Evolutionary conservation across 202 grass and related monocot genomes (phyloP), one percentile per base, ranked within the genome.

Genomic region (Thinopyrum obtusiflorum): DNA sequence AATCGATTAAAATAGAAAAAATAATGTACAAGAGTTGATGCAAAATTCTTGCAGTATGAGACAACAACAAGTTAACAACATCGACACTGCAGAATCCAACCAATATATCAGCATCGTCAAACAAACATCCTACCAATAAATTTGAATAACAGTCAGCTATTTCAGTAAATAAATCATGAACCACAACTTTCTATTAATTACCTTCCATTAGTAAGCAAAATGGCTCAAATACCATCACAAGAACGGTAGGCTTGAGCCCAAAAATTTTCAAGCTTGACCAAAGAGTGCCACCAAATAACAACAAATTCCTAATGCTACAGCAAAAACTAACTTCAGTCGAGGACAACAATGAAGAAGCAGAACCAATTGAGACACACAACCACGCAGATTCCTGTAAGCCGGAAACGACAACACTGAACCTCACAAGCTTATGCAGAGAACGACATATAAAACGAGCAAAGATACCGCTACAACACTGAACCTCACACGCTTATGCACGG

Each of bases 281-380:
- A 46, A 70, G 63, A 32, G 21, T 7, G 10, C 32, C 2, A 12
- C 20, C 0, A 2, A 82, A 68, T 82, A 63, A 11, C 26, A 46
- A 33, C 74, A 68, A 65, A 9, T 76, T 29, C 42, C 44, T 21
- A 25, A 6, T 8, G 57, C 5, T 53, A 26, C 59, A 59, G 32
- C 42, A 15, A 7, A 67, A 81, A 35, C 47, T 9, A 71, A 70
- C 59, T 37, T 27, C 44, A 49, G 21, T 61, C 61, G 0, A 35
- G 20, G 23, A 89, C 49, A 68, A 47, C 36, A 76, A 32, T 2
- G 6, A 83, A 82, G 31, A 31, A 87, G 49, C 24, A 8, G 17
- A 5, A 68, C 13, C 4, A 32, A 26, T 3, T 55, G 37, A 4
- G 24, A 75, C 20, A 26, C 2, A 81, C 4, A 25, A 3, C 65